Percentiles rank a stretch among this genome's conserved stretches.
Evolutionary conservation across 2,329 filamentous ascomycete genomes (phyloP).

Genomic region (Cercospora citrullina): DNA sequence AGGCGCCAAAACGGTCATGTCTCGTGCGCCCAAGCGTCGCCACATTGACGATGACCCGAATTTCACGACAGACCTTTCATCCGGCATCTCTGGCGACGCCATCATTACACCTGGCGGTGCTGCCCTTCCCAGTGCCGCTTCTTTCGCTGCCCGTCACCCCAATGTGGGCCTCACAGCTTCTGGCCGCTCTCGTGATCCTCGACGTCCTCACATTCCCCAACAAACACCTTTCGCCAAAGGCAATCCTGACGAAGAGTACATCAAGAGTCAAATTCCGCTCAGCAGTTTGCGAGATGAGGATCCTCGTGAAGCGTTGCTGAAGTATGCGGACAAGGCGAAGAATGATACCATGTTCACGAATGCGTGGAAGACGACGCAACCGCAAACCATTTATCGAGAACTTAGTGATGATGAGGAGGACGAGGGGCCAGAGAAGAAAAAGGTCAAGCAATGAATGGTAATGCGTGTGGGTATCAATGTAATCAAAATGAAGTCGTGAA

Average conservation of each 20-base stretch:
- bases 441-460: background rate
- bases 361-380: slow-evolving; percentile 89
- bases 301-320: slow-evolving; percentile 86
- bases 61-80: slow-evolving; percentile 78
- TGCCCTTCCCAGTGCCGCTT: slow-evolving; percentile 44
- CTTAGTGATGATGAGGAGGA: slow-evolving; percentile 77
- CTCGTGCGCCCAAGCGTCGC: slow-evolving; percentile 86
- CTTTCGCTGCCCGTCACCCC: slow-evolving; percentile 62
- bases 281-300: slow-evolving; percentile 95
- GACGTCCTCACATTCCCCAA: slow-evolving; percentile 78
- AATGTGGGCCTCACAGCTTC: slow-evolving; percentile 75
- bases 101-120: slow-evolving; percentile 61
- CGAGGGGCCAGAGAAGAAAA: slow-evolving; percentile 63
- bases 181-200: slow-evolving; percentile 74
- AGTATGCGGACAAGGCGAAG: slow-evolving; percentile 90
- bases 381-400: slow-evolving; percentile 86
- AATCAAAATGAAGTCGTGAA: too few relatives aligned
- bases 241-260: slow-evolving; percentile 85
- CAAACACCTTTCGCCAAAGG: slow-evolving; percentile 88
- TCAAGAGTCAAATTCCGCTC: slow-evolving; percentile 83
- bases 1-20: slow-evolving; percentile 87
- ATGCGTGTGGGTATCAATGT: too few relatives aligned
- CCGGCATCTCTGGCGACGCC: slow-evolving; percentile 79
- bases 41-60: slow-evolving; percentile 92
- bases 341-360: slow-evolving; percentile 93